These are phyloP conservation scores for Psilocybe subaeruginosa DNA, from an alignment of 768 basidiomycete species.

Conservation along the genomic window DNA sequence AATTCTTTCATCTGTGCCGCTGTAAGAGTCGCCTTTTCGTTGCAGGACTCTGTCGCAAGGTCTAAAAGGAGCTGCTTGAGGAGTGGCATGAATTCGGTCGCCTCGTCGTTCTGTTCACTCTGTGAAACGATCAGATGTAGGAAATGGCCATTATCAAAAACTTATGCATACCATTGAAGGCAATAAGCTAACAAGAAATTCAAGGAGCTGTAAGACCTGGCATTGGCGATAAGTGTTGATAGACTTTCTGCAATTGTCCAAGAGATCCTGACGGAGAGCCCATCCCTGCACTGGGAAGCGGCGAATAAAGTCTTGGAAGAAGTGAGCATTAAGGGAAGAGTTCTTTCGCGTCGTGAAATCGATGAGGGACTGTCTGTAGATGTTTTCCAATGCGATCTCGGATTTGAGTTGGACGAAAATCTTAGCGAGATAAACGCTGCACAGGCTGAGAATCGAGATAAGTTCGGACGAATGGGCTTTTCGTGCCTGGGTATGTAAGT, in stretches of 20 bases:
- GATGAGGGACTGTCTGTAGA: constrained; percentile 66
- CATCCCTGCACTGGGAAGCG: constrained; percentile 70
- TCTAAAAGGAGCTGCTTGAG: constrained; percentile 54
- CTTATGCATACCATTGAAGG: constrained; percentile 46
- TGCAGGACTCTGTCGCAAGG: constrained; percentile 50
- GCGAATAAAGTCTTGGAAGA: constrained; percentile 79
- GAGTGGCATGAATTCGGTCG: constrained; percentile 50
- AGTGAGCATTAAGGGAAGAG: constrained; percentile 69
- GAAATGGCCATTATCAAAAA: background rate
- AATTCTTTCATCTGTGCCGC: constrained; percentile 78
- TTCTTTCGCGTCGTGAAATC: constrained; percentile 85
- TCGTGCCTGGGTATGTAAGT: constrained; percentile 74
- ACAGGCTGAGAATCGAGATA: constrained; percentile 65
- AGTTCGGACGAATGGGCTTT: constrained; percentile 65
- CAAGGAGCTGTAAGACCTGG: constrained; percentile 76
- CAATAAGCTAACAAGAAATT: constrained; percentile 60
- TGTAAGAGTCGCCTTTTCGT: constrained; percentile 48
- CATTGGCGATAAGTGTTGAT: constrained; percentile 78
- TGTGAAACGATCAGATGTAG: constrained; percentile 15
- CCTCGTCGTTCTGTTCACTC: constrained; percentile 37
- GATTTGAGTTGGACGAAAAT: constrained; percentile 44
- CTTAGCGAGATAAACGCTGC: constrained; percentile 71
- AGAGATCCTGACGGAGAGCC: constrained; percentile 61
- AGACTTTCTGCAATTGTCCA: constrained; percentile 56
- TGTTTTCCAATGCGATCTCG: constrained; percentile 46